Evolutionary conservation across 192 early-diverging fungal genomes (phyloP).

Genomic region (Polychytrium aggregatum): DNA sequence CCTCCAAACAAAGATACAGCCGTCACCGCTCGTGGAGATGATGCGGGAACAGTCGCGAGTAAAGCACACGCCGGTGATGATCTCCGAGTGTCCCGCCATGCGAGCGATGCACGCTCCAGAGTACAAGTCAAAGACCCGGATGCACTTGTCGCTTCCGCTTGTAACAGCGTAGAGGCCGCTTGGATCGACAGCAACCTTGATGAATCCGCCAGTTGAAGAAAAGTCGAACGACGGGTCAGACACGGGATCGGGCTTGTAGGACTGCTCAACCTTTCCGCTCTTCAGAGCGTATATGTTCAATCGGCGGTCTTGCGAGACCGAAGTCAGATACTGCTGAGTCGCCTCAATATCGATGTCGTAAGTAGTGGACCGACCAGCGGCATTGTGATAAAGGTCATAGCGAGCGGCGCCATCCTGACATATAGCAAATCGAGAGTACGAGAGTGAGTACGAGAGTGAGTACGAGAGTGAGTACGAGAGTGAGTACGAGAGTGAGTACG

Average conservation of each 20-base stretch:
- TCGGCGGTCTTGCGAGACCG: conserved; percentile 59
- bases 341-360: conserved; percentile 61
- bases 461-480: too few relatives aligned
- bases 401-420: too few relatives aligned
- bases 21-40: conserved; percentile 60
- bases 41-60: conserved; percentile 34
- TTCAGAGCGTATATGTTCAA: conserved; percentile 49
- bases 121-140: conserved; percentile 60
- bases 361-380: conserved; percentile 54
- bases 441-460: too few relatives aligned
- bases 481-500: too few relatives aligned
- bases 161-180: conserved; percentile 55
- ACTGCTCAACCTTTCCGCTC: conserved; percentile 51
- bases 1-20: conserved; percentile 67
- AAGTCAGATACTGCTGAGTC: conserved; percentile 37
- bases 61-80: conserved; percentile 62
- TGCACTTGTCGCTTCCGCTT: conserved; percentile 52
- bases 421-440: too few relatives aligned
- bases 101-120: conserved; percentile 48
- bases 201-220: conserved; percentile 46
- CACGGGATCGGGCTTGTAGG: conserved; percentile 42
- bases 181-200: conserved; percentile 57
- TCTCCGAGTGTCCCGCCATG: conserved; percentile 56
- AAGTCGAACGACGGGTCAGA: conserved; percentile 19
- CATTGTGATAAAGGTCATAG: conserved; percentile 63